Conservation (phyloP, 768 basidiomycete genomes). For the Clitopilus hobsonii region DNA sequence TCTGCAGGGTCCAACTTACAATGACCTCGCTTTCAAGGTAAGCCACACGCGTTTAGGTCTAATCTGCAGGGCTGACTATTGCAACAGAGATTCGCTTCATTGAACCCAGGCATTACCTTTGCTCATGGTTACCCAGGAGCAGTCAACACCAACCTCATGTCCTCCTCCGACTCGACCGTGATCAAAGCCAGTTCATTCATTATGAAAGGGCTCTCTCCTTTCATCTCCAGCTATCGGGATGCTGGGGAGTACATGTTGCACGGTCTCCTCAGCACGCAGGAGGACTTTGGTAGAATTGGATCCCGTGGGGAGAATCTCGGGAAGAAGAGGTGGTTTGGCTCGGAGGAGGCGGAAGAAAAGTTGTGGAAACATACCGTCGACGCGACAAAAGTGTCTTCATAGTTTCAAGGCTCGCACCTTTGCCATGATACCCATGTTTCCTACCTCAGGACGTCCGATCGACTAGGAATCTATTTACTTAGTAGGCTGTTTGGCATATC, state of each 20-base stretch:
- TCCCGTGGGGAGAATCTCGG: conserved; percentile 7
- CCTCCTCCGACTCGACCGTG: conserved; percentile 6
- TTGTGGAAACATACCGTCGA: conserved; percentile 16
- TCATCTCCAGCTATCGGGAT: conserved; percentile 15
- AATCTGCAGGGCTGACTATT: neutral
- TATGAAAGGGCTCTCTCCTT: conserved; percentile 8
- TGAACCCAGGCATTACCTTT: conserved; percentile 37
- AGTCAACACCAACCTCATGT: conserved; percentile 25
- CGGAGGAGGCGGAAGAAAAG: conserved; percentile 11
- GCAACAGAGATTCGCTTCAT: conserved; percentile 29
- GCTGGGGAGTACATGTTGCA: conserved; percentile 28
- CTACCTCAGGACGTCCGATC: no score
- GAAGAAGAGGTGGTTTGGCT: conserved; percentile 8
- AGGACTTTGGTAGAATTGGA: conserved; percentile 13
- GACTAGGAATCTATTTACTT: no score
- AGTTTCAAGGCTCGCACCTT: no score
- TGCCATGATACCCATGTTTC: no score
- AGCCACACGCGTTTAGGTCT: neutral
- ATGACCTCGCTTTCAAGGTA: conserved; percentile 52
- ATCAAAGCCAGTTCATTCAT: neutral
- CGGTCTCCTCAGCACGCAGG: conserved; percentile 19
- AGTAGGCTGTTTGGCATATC: no score
- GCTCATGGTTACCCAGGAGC: conserved; percentile 38
- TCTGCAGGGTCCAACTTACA: conserved; percentile 36
- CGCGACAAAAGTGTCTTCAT: conserved; percentile 4